Base-by-base conservation (phyloP, 306 rosid species). In the Pachyrhizus erosus region DNA sequence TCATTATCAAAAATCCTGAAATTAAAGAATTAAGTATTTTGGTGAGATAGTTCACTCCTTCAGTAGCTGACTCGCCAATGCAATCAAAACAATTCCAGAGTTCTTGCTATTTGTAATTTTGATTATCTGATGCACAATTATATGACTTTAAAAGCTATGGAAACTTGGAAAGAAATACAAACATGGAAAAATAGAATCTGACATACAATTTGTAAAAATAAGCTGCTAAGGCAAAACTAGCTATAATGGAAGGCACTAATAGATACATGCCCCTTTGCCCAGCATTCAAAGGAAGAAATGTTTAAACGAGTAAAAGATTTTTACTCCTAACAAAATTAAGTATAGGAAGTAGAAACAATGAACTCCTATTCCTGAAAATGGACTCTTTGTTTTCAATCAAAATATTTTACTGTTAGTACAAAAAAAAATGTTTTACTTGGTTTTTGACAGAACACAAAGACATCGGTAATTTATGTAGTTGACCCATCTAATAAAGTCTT, bases 1-100 rank as follows among this genome's bases (percentile, higher is more conserved):
- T 93, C 93, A 79, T 92, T 96, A 78, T 96, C 98, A 69, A 89
- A 80, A 81, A 91, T 81, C 94, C 99, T 96, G 89, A 89, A 80
- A 87, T 82, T 54, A 74, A 40, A 75, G 74, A 51, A 82, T n/a
- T n/a, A 82, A 79, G 10, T 39, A 52, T 66, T 70, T 73, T 82
- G 48, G 23, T 51, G 7, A 79, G 65, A 48, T 58, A 70, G 37
- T 77, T 68, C 73, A 49, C 68, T 78, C 80, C 60, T 68, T 60
- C 57, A 42, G 68, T 43, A 70, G 57, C 6, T n/a, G 37, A 81
- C 54, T 49, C 13, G 14, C 7, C 73, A 62, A 68, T 29, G 40
- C 46, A 70, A 23, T 10, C 15, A 12, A 45, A 76, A 71, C 27
- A 33, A 42, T 52, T 40, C 80, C 37, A 21, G 27, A 62, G 65